Base-by-base conservation (phyloP, 2,329 filamentous ascomycete species). In the Pseudonectria buxi region DNA sequence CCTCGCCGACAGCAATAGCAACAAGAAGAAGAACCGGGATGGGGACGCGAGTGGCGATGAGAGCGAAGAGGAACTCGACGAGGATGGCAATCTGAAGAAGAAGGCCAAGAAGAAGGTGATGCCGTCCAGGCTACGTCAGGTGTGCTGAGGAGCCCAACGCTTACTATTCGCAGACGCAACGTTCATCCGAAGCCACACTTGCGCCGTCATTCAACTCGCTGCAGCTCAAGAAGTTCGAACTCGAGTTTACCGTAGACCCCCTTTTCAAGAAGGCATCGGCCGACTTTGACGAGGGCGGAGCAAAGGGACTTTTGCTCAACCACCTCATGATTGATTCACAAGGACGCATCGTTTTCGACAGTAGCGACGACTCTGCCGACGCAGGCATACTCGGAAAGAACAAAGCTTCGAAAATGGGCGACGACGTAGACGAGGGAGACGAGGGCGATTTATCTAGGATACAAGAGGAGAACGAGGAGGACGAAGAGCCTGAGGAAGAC, bases 231-330 rank as follows among this genome's bases (percentile, higher is more conserved):
- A 98, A 96, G 62, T 89, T 98, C 54, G 92, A 98, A 51, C 74
- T 96, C 29, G 92, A 98, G 55, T 95, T 98, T 47, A 81, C 89
- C 0, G 90, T 98, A 5, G 92, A 98, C 55, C 92, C 92, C 3
- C 66, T 98, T n/a, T 98, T 98, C 74, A 98, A 98, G 57, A 98
- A 98, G 57, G 90, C 90, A 1, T 94, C 90, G 6, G 92, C 92
- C 28, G 92, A 98, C 65, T 98, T 98, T 47, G 92, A 98, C 56
- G 92, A 98, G 65, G 92, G 92, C 14, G 92, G 92, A 37, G 92
- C 92, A 37, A 98, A 96, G 62, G 92, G 92, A 14, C 71, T 98
- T 28, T 71, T 98, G 14, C 73, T 98, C 24, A 98, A 98, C 55
- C 90, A 98, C 61, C 71, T 98, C n/a, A 86, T 90, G 55, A 95